A percentile compares a stretch with the other conserved stretches of the same genome.
These are phyloP conservation scores for Colletotrichum sp. DNA, from an alignment of 2,329 filamentous ascomycete genomes.

Conservation along the genomic window DNA sequence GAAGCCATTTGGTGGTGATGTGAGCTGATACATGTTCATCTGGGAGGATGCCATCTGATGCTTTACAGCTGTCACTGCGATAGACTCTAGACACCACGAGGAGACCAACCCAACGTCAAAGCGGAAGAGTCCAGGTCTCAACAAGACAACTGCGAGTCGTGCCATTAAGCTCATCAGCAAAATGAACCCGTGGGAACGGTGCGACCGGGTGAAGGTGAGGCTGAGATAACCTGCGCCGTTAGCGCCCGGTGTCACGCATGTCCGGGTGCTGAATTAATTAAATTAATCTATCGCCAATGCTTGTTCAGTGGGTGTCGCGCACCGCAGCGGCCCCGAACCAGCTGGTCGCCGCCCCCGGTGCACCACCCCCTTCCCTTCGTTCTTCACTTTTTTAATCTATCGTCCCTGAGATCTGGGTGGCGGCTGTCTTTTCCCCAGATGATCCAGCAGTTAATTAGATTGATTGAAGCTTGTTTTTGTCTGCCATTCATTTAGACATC, in stretches of 20 bases:
- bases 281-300: slow-evolving; percentile 14
- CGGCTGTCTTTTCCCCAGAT: neutral
- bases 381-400: neutral
- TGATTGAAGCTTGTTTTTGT: neutral
- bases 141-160: neutral
- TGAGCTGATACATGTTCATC: neutral
- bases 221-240: neutral
- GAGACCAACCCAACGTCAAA: neutral
- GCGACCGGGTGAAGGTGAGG: neutral
- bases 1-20: neutral
- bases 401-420: neutral
- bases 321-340: neutral
- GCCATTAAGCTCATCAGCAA: slow-evolving; percentile 2
- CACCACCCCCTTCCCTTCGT: neutral
- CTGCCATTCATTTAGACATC: neutral
- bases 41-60: neutral
- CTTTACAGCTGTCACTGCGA: neutral
- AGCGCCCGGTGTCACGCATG: neutral
- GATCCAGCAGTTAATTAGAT: neutral
- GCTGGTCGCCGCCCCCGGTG: neutral
- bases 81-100: neutral
- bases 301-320: slow-evolving; percentile 10
- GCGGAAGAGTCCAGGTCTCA: neutral
- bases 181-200: neutral
- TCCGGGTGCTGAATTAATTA: neutral